Evolutionary conservation across 768 basidiomycete genomes (phyloP).

Genomic region (Rhodotorula paludigena): DNA sequence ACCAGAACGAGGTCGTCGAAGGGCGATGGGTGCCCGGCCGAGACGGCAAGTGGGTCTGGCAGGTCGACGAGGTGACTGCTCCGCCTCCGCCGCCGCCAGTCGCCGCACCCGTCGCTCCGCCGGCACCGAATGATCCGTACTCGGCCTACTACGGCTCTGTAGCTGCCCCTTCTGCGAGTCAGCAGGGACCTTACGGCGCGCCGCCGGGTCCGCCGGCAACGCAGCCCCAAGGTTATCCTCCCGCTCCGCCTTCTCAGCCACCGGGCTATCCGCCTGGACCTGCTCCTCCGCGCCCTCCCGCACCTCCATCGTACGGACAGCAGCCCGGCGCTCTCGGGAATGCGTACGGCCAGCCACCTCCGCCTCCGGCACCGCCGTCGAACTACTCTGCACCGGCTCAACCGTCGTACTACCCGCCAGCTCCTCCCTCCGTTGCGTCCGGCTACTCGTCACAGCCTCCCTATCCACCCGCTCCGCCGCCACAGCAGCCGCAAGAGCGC

Average conservation of each 20-base stretch:
- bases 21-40: not conserved
- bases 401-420: not conserved
- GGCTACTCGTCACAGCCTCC: not conserved
- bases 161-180: too few relatives aligned
- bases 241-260: too few relatives aligned
- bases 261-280: too few relatives aligned
- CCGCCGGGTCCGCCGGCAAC: not conserved
- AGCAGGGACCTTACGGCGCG: not conserved
- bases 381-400: not conserved
- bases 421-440: not conserved
- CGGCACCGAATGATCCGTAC: not conserved
- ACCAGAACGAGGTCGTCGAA: not conserved
- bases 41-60: constrained; percentile 7
- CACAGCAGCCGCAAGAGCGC: not conserved
- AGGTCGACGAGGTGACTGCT: not conserved
- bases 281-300: too few relatives aligned
- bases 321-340: too few relatives aligned
- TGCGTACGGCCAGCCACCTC: not conserved
- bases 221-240: too few relatives aligned
- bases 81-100: not conserved
- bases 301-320: too few relatives aligned
- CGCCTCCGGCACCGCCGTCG: not conserved
- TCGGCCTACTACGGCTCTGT: not conserved
- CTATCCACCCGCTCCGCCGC: not conserved
- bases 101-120: not conserved